These are phyloP conservation scores for Zygosaccharomyces siamensis DNA, from an alignment of 805 yeast species.

Conservation along the genomic window DNA sequence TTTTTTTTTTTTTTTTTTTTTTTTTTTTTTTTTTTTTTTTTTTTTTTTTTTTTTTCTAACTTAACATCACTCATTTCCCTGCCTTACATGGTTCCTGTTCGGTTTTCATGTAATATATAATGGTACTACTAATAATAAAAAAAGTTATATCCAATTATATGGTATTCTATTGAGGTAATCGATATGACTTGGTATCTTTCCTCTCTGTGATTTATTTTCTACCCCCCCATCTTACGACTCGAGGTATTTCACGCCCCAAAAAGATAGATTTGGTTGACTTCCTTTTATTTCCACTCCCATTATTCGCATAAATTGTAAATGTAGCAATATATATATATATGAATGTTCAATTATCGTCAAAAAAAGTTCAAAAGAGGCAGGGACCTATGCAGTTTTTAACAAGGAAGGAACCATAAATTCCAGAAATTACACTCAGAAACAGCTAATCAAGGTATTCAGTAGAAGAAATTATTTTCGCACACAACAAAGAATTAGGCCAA, in stretches of 20 bases:
- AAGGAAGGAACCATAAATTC: too few species aligned
- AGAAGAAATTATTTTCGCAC: too few species aligned
- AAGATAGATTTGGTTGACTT: conserved; percentile 1
- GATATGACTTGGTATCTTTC: background rate
- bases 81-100: background rate
- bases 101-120: background rate
- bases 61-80: too few species aligned
- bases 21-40: too few species aligned
- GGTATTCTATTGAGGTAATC: too few species aligned
- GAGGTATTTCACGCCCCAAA: too few species aligned
- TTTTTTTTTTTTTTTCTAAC: background rate
- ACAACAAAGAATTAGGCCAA: too few species aligned
- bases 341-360: background rate
- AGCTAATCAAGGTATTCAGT: too few species aligned
- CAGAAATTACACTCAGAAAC: too few species aligned
- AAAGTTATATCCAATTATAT: too few species aligned
- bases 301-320: background rate
- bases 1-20: background rate
- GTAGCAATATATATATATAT: background rate
- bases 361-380: background rate
- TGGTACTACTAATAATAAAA: too few species aligned
- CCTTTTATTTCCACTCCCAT: background rate
- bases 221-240: background rate
- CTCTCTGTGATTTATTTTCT: background rate
- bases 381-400: too few species aligned